These are phyloP conservation scores for Amoeboaphelidium occidentale DNA, from an alignment of 371 early-diverging fungal genomes.

Conservation along the genomic window DNA sequence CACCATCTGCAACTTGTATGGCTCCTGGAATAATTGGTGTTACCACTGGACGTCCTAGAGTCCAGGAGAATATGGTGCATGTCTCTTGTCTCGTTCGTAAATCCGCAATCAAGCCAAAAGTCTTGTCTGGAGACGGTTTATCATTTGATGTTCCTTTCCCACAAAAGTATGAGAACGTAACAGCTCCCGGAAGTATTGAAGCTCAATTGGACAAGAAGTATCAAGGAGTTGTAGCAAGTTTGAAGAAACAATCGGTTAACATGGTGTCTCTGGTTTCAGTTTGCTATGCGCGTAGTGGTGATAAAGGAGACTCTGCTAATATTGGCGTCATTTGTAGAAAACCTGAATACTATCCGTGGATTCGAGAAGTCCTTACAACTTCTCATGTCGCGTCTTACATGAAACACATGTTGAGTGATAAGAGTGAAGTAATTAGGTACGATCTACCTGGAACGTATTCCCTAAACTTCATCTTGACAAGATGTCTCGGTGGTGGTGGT, in stretches of 20 bases:
- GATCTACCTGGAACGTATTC: slow-evolving; percentile 31
- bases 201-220: not conserved
- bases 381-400: slow-evolving; percentile 27
- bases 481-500: slow-evolving; percentile 39
- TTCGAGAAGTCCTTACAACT: slow-evolving; percentile 15
- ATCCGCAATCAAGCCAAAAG: slow-evolving; percentile 14
- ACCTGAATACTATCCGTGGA: slow-evolving; percentile 23
- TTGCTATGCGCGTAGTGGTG: slow-evolving; percentile 42
- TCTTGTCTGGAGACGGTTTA: slow-evolving; percentile 16
- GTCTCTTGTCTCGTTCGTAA: slow-evolving; percentile 34
- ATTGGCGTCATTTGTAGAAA: slow-evolving; percentile 40
- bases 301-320: slow-evolving; percentile 45
- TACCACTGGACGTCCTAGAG: slow-evolving; percentile 33
- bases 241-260: slow-evolving; percentile 12
- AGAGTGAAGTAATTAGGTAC: slow-evolving; percentile 32
- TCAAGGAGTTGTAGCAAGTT: not conserved
- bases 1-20: slow-evolving; percentile 44
- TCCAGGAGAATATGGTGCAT: slow-evolving; percentile 35
- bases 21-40: slow-evolving; percentile 36
- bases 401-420: slow-evolving; percentile 23
- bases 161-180: too few species aligned
- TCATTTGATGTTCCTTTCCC: too few species aligned
- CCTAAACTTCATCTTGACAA: slow-evolving; percentile 44
- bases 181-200: slow-evolving; percentile 2
- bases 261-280: slow-evolving; percentile 26